Evolutionary conservation across 2,329 filamentous ascomycete species (phyloP), one percentile per base, ranked within the genome.

Genomic region (Diaporthe capsici): DNA sequence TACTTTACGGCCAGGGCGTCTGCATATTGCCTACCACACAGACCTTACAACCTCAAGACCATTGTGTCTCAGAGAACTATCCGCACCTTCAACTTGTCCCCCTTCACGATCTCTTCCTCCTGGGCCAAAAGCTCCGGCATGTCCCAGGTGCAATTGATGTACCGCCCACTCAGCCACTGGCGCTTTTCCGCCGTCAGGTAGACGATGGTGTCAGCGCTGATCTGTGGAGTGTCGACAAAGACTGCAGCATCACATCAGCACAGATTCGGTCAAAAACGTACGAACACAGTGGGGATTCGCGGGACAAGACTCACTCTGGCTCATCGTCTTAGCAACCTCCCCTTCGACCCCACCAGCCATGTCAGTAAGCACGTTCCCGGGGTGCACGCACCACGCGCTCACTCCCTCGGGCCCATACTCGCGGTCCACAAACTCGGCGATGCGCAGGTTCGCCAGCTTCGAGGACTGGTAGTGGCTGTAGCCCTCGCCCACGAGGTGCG

Each of bases 381-480:
- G 87, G 79, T 88, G 85, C 12, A 88, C 80, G 37, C 78, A 79
- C 77, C 85, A 86, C 5, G 85, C 82, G 49, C 88, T 57, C 12
- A 88, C 58, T 2, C 85, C 85, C 42, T 85, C 73, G 3, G 82
- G 79, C 5, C 79, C 82, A 76, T 88, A 86, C 60, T 89, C 88
- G 0, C 79, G 78, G 25, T 80, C 79, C 12, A 88, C 76, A 76
- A 85, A 86, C 80, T 90, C 87, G 1, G 84, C 85, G 63, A 90
- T 82, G 13, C 87, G 81, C 39, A 87, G 68, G 17, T 87, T 80
- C 2, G 86, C 88, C 4, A 89, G 78, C 79, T 90, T 90, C 6
- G 82, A 82, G 2, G 80, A 82, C 73, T 84, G 82, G 77, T 90
- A 91, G 0, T 82, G 81, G 77, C 84, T 85, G 28, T 81, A 51